A percentile compares a stretch with the other conserved stretches of the same genome.
Evolutionary conservation across 225 moss, liverwort and hornwort species (phyloP).

Genomic region (Polytrichum formosum): DNA sequence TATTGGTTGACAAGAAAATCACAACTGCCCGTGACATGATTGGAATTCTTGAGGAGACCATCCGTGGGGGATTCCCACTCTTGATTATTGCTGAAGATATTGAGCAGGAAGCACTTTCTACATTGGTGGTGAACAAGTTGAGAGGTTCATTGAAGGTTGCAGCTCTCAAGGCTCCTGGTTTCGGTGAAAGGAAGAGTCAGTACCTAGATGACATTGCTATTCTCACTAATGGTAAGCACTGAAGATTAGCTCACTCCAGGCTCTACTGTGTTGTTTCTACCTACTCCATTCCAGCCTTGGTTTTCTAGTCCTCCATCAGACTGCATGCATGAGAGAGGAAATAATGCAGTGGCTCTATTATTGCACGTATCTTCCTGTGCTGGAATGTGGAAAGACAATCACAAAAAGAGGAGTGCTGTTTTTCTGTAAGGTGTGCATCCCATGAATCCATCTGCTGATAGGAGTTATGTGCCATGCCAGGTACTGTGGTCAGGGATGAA

Average conservation of each 20-base stretch:
- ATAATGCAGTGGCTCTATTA: too few species aligned
- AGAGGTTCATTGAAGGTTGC: conserved; percentile 87
- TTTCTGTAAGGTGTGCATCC: too few species aligned
- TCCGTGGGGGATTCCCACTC: conserved; percentile 92
- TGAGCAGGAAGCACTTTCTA: conserved; percentile 95
- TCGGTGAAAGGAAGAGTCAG: conserved; percentile 96
- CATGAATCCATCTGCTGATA: neutral
- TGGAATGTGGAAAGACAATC: too few species aligned
- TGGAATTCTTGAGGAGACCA: conserved; percentile 91
- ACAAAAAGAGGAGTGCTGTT: too few species aligned
- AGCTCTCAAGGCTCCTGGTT: conserved; percentile 92
- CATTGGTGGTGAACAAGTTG: conserved; percentile 90
- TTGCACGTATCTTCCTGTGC: too few species aligned
- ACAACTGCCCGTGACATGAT: conserved; percentile 95
- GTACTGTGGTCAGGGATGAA: conserved; percentile 83
- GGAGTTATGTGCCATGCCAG: conserved; percentile 12
- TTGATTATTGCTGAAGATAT: conserved; percentile 92
- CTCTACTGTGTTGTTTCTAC: too few species aligned
- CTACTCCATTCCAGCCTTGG: too few species aligned
- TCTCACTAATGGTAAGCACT: conserved; percentile 53
- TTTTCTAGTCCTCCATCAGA: too few species aligned
- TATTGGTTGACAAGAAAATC: conserved; percentile 96
- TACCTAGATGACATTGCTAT: conserved; percentile 92
- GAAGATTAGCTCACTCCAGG: too few species aligned
- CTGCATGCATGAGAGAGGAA: too few species aligned